These are phyloP conservation scores for Flaveria linearis DNA, from an alignment of 129 eudicot species.

Conservation along the genomic window DNA sequence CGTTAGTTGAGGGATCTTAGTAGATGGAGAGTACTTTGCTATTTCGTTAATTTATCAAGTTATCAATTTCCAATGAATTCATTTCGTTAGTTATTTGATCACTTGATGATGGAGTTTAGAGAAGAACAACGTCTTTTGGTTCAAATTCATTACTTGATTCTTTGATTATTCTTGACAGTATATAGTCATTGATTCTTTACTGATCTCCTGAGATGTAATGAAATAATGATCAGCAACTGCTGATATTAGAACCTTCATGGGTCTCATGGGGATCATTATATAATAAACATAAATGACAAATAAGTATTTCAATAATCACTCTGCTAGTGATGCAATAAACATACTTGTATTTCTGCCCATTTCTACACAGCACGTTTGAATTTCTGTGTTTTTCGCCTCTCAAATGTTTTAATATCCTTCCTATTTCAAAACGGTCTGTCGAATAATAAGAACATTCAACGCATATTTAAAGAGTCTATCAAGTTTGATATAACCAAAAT, in stretches of 20 bases:
- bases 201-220: slow-evolving; percentile 42
- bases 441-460: background rate
- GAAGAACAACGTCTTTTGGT: slow-evolving; percentile 4
- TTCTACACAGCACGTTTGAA: slow-evolving; percentile 42
- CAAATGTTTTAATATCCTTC: slow-evolving; percentile 44
- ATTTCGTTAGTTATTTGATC: slow-evolving; percentile 25
- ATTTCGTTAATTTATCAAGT: slow-evolving; percentile 18
- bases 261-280: slow-evolving; percentile 40
- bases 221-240: slow-evolving; percentile 36
- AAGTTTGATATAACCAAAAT: slow-evolving; percentile 17
- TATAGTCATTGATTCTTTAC: slow-evolving; percentile 36
- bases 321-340: slow-evolving; percentile 28
- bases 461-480: too few relatives aligned
- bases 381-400: slow-evolving; percentile 55
- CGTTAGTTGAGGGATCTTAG: slow-evolving; percentile 50
- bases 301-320: slow-evolving; percentile 18
- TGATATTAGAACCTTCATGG: slow-evolving; percentile 37
- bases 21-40: slow-evolving; percentile 40
- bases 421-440: background rate
- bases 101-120: slow-evolving; percentile 46
- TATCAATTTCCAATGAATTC: slow-evolving; percentile 27
- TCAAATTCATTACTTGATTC: slow-evolving; percentile 52
- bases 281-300: slow-evolving; percentile 29
- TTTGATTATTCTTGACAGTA: slow-evolving; percentile 44
- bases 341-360: slow-evolving; percentile 47